Base-by-base conservation (phyloP, 495 filamentous ascomycete species). In the Geopyxis carbonaria region DNA sequence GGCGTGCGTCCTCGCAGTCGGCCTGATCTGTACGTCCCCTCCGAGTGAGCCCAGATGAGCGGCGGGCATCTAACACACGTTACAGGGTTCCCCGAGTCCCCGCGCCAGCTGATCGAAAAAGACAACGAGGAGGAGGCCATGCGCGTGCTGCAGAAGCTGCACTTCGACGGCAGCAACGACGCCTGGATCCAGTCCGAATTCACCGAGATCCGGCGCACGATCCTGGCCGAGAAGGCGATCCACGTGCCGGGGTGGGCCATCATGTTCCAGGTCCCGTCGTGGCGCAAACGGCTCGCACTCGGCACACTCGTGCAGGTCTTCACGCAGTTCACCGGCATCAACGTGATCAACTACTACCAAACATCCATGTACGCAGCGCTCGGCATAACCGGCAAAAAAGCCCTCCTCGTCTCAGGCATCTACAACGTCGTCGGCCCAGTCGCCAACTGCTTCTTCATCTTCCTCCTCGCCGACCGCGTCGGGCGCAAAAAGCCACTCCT, bases 261-360 rank as follows among this genome's bases (percentile, higher is more conserved):
- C 10, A 68, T 70, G 66, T 69, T 69, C 50, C 63, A 57, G 1
- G 61, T 68, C 27, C 62, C 64, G 1, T 55, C 64, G 34, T 69
- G 62, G 61, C 57, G 65, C 16, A 67, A 56, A 13, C 59, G 66
- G 7, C 56, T 69, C 24, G 48, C 68, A 59, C 67, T 61, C 27
- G 51, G 55, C 25, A 40, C 50, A 13, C 42, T 50, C 25, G 50
- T 59, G 23, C 49, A 59, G 31, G 50, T 46, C n/a, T 40, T 57
- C 33, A 55, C 46, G 9, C 64, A 68, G 32, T 63, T 67, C 55
- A 67, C 64, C n/a, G 64, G 63, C 15, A 59, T 65, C 43, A 65
- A 73, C 55, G 70, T 75, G 16, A 73, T 75, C 38, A 60, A 63
- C 31, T 74, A 75, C 53, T 74, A 73, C 43, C 68, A 72, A 45